Base-by-base conservation (phyloP, 2,329 filamentous ascomycete species). In the Phialemoniopsis sp. region DNA sequence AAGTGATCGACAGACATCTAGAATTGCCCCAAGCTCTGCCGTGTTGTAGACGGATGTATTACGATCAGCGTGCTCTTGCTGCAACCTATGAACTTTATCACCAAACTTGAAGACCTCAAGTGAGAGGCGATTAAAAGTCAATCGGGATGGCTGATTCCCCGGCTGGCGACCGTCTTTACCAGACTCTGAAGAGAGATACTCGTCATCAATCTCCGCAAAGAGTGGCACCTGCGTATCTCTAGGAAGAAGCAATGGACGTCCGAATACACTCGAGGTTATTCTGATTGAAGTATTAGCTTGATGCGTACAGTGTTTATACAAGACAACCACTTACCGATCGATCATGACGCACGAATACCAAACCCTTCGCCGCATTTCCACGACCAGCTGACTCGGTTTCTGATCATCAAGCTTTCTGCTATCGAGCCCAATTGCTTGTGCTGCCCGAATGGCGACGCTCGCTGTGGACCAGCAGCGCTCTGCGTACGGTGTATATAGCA, bases 381-480 rank as follows among this genome's bases (percentile, higher is more conserved):
- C 45, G 10, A 48, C 44, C 6, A 55, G 33, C 33, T 60, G 58
- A 13, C 34, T 46, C 21, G 21, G 6, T 10, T 10, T 26, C 21
- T 2, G 15, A 15, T 5, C 13, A 31, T 13, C 12, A 13, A 13
- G 4, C 12, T 4, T 32, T 4, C 26, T 47, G 7, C 43, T 28
- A 29, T 58, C 51, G 10, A 62, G 32, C 1, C 57, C 55, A 3
- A 60, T 37, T 4, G 49, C 50, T 31, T 57, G 50, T 8, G 58
- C 57, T 3, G 49, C 46, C 12, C 57, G 48, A 8, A 59, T 39
- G 4, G 57, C 58, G 13, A 58, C 43, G 4, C 55, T 56, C 3
- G 54, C 36, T 6, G 49, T 43, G 32, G 52, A 51, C 57, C 57
- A 62, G 44, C 57, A 59, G 2, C 57, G 52, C 17, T 58, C 47